Evolutionary conservation across 768 basidiomycete species (phyloP).

Genomic region (Leccinum incarnatum): DNA sequence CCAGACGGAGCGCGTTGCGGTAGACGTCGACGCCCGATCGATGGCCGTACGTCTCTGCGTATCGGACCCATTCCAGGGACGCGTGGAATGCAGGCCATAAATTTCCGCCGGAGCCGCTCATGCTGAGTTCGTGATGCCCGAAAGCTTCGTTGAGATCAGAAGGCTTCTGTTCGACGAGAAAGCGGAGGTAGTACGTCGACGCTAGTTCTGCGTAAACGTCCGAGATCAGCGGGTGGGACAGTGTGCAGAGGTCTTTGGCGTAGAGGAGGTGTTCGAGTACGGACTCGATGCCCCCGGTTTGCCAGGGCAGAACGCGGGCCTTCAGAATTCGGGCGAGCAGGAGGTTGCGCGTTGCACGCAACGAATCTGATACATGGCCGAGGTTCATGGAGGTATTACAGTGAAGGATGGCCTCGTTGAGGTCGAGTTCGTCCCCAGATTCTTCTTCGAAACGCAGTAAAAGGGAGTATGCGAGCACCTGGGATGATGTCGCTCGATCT

Average conservation of each 20-base stretch:
- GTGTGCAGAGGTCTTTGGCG: conserved; percentile 23
- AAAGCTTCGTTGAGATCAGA: conserved; percentile 26
- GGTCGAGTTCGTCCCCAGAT: conserved; percentile 26
- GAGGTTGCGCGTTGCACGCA: conserved; percentile 17
- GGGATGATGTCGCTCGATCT: conserved; percentile 14
- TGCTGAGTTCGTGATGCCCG: conserved; percentile 24
- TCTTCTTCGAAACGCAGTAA: conserved; percentile 25
- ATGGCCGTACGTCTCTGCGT: conserved; percentile 22
- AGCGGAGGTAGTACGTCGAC: conserved; percentile 25
- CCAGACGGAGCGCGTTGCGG: conserved; percentile 23
- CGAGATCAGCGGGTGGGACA: conserved; percentile 18
- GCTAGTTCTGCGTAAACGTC: conserved; percentile 26
- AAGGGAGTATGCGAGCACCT: conserved; percentile 21
- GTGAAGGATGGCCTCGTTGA: conserved; percentile 23
- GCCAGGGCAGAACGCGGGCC: conserved; percentile 24
- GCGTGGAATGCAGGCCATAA: conserved; percentile 19
- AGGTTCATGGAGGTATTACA: conserved; percentile 13
- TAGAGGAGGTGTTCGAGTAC: conserved; percentile 25
- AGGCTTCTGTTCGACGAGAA: conserved; percentile 16
- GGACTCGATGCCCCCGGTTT: conserved; percentile 22
- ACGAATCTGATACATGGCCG: conserved; percentile 4
- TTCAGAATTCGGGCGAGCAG: conserved; percentile 22
- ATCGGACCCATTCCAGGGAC: conserved; percentile 23
- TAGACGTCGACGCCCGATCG: conserved; percentile 31
- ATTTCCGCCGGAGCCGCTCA: conserved; percentile 11